Conservation (phyloP, 1,284 basidiomycete species). For the Thecaphora frezii region DNA sequence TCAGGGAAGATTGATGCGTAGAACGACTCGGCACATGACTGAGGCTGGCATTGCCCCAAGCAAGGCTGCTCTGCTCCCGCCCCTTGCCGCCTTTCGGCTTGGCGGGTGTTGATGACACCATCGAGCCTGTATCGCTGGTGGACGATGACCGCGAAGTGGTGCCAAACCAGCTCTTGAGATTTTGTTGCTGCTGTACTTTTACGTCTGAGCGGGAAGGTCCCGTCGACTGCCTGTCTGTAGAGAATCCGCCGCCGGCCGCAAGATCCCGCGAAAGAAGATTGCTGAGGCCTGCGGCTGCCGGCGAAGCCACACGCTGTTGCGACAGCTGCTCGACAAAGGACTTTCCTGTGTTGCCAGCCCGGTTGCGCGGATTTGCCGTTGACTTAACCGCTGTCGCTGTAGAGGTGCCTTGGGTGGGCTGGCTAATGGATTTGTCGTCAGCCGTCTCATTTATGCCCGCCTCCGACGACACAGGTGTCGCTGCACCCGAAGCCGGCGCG, state of each 20-base stretch:
- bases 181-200: slow-evolving; percentile 6
- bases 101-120: background rate
- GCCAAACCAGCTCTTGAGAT: slow-evolving; percentile 39
- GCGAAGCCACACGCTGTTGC: slow-evolving; percentile 5
- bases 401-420: background rate
- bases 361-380: background rate
- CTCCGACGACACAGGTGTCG: slow-evolving; percentile 16
- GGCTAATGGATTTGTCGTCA: background rate
- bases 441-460: too few relatives aligned
- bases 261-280: slow-evolving; percentile 33
- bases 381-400: background rate
- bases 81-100: slow-evolving; percentile 6
- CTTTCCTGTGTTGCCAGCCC: background rate
- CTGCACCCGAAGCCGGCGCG: slow-evolving; percentile 28
- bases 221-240: slow-evolving; percentile 2
- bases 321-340: background rate
- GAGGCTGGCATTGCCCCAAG: slow-evolving; percentile 47
- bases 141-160: slow-evolving; percentile 13
- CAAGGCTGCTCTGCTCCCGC: slow-evolving; percentile 45
- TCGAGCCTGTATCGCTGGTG: slow-evolving; percentile 7
- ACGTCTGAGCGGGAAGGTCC: background rate
- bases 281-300: slow-evolving; percentile 35
- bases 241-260: slow-evolving; percentile 12
- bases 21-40: background rate
- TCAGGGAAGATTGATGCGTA: too few relatives aligned